Conservation (phyloP, 2,329 filamentous ascomycete genomes). For the Curvularia lunata region DNA sequence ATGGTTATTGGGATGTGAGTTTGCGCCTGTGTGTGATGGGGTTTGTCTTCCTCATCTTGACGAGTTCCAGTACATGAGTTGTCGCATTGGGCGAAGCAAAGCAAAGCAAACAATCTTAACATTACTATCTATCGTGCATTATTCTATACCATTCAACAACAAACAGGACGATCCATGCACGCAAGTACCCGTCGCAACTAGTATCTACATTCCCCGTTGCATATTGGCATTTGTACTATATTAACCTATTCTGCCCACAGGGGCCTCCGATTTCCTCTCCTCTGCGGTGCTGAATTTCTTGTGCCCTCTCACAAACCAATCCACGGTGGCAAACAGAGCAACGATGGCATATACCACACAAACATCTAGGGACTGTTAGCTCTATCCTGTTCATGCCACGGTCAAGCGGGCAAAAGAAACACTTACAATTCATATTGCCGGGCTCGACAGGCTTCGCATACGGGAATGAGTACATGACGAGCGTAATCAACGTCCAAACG, state of each 20-base stretch:
- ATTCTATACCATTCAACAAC: background rate
- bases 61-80: background rate
- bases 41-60: background rate
- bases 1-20: background rate
- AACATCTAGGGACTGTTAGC: conserved; percentile 12
- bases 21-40: background rate
- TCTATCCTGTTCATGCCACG: conserved; percentile 9
- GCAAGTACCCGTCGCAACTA: background rate
- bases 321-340: conserved; percentile 34
- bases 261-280: conserved; percentile 35
- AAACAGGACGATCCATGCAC: background rate
- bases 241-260: background rate
- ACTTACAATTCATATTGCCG: conserved; percentile 43
- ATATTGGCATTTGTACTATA: background rate
- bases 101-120: background rate
- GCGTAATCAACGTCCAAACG: conserved; percentile 57
- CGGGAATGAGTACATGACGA: conserved; percentile 55
- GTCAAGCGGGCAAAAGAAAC: background rate
- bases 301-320: conserved; percentile 39
- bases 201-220: background rate
- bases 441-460: conserved; percentile 39
- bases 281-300: conserved; percentile 42
- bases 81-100: background rate
- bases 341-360: conserved; percentile 34
- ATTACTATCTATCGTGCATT: background rate